Conservation (phyloP, 1,284 basidiomycete genomes). For the Psilocybe mexicana region DNA sequence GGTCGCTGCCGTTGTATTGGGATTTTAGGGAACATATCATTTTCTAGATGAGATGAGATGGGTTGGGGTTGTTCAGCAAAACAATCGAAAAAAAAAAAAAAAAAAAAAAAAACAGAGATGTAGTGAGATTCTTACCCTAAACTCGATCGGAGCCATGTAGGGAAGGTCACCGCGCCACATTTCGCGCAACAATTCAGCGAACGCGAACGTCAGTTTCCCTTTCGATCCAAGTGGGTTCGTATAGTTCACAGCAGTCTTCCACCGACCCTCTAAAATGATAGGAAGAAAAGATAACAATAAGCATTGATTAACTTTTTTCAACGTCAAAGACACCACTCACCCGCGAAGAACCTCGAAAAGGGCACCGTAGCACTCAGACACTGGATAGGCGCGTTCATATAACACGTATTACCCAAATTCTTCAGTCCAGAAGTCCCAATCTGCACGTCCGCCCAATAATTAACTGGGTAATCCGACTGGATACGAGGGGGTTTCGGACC, state of each 20-base stretch:
- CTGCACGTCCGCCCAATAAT: slow-evolving; percentile 78
- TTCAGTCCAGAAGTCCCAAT: slow-evolving; percentile 88
- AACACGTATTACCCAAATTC: slow-evolving; percentile 98
- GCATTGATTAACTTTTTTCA: slow-evolving; percentile 1
- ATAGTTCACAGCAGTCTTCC: slow-evolving; percentile 87
- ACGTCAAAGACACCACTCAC: slow-evolving; percentile 39
- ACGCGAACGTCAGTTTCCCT: slow-evolving; percentile 81
- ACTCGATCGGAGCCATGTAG: slow-evolving; percentile 82
- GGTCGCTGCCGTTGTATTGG: slow-evolving; percentile 89
- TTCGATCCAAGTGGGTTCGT: slow-evolving; percentile 89
- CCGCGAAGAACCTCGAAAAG: slow-evolving; percentile 87
- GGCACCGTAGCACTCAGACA: slow-evolving; percentile 92
- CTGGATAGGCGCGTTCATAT: slow-evolving; percentile 98
- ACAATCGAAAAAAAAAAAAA: neutral
- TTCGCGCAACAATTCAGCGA: slow-evolving; percentile 81
- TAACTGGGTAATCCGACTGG: slow-evolving; percentile 69
- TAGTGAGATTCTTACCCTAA: slow-evolving; percentile 63
- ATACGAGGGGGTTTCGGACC: slow-evolving; percentile 56
- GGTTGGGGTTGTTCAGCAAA: neutral
- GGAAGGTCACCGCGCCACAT: slow-evolving; percentile 90
- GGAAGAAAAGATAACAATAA: slow-evolving; percentile 4
- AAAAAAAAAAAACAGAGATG: neutral
- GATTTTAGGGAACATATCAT: slow-evolving; percentile 85
- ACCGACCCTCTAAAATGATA: slow-evolving; percentile 69
- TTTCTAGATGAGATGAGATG: slow-evolving; percentile 45